Percentiles rank a stretch among this genome's conserved stretches.
Conservation (phyloP, 2,329 filamentous ascomycete genomes). For the Myriosclerotinia scirpicola region DNA sequence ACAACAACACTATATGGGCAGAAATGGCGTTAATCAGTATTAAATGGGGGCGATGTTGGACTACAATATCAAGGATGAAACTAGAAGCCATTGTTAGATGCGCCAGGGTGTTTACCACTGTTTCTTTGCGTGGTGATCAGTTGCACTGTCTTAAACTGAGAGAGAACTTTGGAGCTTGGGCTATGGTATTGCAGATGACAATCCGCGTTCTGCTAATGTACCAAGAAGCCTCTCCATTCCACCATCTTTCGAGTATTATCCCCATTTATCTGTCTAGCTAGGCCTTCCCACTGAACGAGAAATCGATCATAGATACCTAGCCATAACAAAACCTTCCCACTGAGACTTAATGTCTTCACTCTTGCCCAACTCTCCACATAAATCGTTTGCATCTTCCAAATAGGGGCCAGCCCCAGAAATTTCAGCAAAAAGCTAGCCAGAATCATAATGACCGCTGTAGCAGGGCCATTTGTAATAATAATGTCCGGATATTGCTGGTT, state of each 20-base stretch:
- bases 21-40: constrained; percentile 16
- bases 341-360: constrained; percentile 78
- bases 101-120: background rate
- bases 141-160: background rate
- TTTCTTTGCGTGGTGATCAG: background rate
- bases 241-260: constrained; percentile 32
- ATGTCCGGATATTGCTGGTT: constrained; percentile 62
- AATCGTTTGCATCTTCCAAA: constrained; percentile 68
- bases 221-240: constrained; percentile 40
- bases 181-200: background rate
- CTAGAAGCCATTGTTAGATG: background rate
- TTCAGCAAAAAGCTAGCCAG: constrained; percentile 55
- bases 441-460: constrained; percentile 77
- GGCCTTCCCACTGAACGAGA: constrained; percentile 74
- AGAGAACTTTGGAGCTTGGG: too few species aligned
- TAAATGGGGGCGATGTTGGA: background rate
- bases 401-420: constrained; percentile 49
- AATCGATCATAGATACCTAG: constrained; percentile 70
- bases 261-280: constrained; percentile 36
- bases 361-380: constrained; percentile 95
- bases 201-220: constrained; percentile 30
- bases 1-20: constrained; percentile 12
- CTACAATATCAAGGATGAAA: background rate
- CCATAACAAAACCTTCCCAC: constrained; percentile 70
- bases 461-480: constrained; percentile 85